Conservation (phyloP, 1,139 yeast genomes). For the Suhomyces panamericanus region DNA sequence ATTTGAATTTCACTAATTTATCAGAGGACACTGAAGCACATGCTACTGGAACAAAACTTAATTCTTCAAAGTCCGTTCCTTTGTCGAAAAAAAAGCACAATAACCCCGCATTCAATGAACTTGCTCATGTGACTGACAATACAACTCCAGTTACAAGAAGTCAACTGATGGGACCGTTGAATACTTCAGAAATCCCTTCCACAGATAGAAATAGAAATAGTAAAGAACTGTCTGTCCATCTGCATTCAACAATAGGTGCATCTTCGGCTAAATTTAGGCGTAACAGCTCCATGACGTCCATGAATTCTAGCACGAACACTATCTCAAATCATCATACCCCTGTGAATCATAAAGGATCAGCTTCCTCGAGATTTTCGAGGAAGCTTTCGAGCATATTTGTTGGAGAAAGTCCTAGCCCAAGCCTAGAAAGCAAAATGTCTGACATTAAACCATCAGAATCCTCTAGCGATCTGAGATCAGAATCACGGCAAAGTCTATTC, state of each 20-base stretch:
- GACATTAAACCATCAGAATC: neutral
- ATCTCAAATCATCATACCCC: neutral
- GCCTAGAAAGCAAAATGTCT: neutral
- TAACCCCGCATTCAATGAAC: constrained; percentile 1
- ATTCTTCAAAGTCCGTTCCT: neutral
- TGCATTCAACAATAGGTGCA: constrained; percentile 4
- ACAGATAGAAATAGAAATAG: constrained; percentile 9
- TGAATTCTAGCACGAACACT: constrained; percentile 7
- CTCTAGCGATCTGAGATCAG: neutral
- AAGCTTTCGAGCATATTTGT: constrained; percentile 19
- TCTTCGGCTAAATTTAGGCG: constrained; percentile 13
- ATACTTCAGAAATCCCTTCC: neutral
- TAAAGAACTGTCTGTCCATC: constrained; percentile 12
- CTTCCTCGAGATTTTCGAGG: constrained; percentile 16
- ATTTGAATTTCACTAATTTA: neutral
- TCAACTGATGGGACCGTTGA: neutral
- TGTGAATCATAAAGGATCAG: constrained; percentile 3
- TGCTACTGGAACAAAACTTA: neutral
- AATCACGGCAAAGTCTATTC: constrained; percentile 4
- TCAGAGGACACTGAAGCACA: neutral
- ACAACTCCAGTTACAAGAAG: neutral
- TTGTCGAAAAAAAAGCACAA: neutral
- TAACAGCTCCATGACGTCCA: constrained; percentile 17
- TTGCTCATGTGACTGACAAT: neutral
- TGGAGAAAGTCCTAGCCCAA: constrained; percentile 8